Evolutionary conservation across 805 yeast genomes (phyloP).

Genomic region (Schizosaccharomyces cryophilus): DNA sequence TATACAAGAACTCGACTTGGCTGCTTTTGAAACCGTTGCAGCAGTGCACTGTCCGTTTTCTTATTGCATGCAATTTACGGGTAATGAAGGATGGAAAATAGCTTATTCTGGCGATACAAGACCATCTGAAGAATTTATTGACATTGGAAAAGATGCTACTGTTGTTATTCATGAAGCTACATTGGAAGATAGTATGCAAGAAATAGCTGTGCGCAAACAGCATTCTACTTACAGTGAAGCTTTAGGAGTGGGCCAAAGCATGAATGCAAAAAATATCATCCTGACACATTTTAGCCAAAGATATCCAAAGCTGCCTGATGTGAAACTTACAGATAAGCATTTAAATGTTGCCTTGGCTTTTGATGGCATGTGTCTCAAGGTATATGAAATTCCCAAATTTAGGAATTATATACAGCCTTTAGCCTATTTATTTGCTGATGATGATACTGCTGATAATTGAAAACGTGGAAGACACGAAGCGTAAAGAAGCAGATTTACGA

Average conservation of each 20-base stretch:
- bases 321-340: not conserved
- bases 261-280: slow-evolving; percentile 47
- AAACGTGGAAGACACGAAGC: too few relatives aligned
- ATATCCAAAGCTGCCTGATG: slow-evolving; percentile 12
- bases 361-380: not conserved
- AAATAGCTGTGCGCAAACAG: slow-evolving; percentile 57
- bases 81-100: slow-evolving; percentile 28
- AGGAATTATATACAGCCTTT: not conserved
- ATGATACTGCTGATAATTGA: not conserved
- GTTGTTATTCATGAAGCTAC: slow-evolving; percentile 84
- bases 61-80: slow-evolving; percentile 36
- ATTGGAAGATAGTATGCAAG: slow-evolving; percentile 48
- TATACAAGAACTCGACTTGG: slow-evolving; percentile 25
- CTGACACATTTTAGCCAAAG: slow-evolving; percentile 87
- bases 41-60: slow-evolving; percentile 76
- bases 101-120: slow-evolving; percentile 92
- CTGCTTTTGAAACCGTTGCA: slow-evolving; percentile 11
- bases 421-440: not conserved
- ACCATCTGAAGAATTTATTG: slow-evolving; percentile 43
- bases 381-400: not conserved
- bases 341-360: not conserved
- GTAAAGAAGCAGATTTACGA: not conserved
- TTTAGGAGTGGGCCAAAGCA: slow-evolving; percentile 34
- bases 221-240: slow-evolving; percentile 87
- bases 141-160: slow-evolving; percentile 41